These are phyloP conservation scores for Actinidia arguta DNA, from an alignment of 179 eudicot genomes.

Conservation along the genomic window DNA sequence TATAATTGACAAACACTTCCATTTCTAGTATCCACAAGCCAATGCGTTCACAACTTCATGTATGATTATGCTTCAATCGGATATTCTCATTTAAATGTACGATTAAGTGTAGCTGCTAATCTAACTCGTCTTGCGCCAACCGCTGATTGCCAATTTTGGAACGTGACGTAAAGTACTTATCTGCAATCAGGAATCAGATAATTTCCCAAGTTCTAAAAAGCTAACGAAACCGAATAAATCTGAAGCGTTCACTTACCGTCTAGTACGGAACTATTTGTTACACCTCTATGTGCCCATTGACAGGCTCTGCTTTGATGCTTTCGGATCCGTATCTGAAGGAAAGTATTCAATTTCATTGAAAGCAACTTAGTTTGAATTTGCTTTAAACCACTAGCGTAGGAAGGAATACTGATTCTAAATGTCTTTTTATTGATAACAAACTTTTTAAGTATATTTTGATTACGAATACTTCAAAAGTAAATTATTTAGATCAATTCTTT, in stretches of 20 bases:
- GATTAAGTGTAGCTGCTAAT: conserved; percentile 76
- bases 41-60: too few species aligned
- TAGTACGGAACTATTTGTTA: conserved; percentile 58
- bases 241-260: conserved; percentile 46
- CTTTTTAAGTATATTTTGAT: too few species aligned
- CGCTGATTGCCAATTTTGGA: conserved; percentile 54
- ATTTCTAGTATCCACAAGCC: too few species aligned
- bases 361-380: too few species aligned
- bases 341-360: neutral
- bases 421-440: too few species aligned
- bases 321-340: conserved; percentile 72
- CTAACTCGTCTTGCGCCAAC: conserved; percentile 78
- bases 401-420: too few species aligned
- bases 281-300: conserved; percentile 76
- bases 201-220: neutral
- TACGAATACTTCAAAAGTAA: too few species aligned
- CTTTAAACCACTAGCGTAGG: too few species aligned
- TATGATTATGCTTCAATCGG: too few species aligned
- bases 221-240: neutral
- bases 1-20: too few species aligned
- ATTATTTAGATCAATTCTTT: too few species aligned
- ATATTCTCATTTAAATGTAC: conserved; percentile 37
- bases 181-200: conserved; percentile 25
- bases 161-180: conserved; percentile 67
- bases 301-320: conserved; percentile 76